Conservation (phyloP, 352 stramenopile genomes). For the Globisporangium cystogenes region DNA sequence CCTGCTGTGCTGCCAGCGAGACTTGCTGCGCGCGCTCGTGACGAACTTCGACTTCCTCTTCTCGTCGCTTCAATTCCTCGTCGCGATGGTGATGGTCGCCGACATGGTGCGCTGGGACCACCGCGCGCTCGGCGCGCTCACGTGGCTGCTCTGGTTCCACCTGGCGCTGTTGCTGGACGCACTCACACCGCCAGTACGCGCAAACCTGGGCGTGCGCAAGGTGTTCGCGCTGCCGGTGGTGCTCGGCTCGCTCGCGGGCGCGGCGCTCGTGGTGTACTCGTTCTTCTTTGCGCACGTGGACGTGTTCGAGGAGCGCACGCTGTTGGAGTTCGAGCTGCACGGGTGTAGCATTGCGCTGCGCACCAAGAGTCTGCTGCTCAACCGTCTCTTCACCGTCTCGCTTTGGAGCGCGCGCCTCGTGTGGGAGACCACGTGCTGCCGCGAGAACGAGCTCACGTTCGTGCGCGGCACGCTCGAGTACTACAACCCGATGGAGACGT, state of each 20-base stretch:
- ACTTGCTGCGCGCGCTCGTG: constrained; percentile 16
- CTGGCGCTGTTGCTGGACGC: constrained; percentile 36
- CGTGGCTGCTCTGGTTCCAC: constrained; percentile 46
- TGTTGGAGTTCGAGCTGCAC: constrained; percentile 17
- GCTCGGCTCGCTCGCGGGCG: constrained; percentile 13
- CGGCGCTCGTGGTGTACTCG: constrained; percentile 21
- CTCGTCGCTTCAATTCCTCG: constrained; percentile 15
- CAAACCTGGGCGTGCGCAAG: constrained; percentile 19
- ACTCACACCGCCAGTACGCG: constrained; percentile 23
- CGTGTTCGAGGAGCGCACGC: constrained; percentile 22
- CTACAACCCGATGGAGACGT: constrained; percentile 40
- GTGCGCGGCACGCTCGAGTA: constrained; percentile 38
- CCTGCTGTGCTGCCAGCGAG: constrained; percentile 14
- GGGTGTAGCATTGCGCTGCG: constrained; percentile 17
- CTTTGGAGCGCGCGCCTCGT: constrained; percentile 33
- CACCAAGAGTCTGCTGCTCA: constrained; percentile 37
- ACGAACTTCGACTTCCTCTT: constrained; percentile 24
- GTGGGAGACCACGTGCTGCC: constrained; percentile 23
- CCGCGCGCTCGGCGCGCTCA: constrained; percentile 21
- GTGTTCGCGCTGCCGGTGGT: constrained; percentile 17
- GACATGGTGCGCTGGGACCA: constrained; percentile 28
- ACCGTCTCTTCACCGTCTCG: constrained; percentile 34
- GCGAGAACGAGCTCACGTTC: constrained; percentile 30
- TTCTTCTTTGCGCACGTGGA: constrained; percentile 22
- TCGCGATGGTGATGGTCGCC: constrained; percentile 14